A percentile compares a stretch with the other conserved stretches of the same genome.
Evolutionary conservation across 331 rosid genomes (phyloP).

Genomic region (Acacia pycnantha): DNA sequence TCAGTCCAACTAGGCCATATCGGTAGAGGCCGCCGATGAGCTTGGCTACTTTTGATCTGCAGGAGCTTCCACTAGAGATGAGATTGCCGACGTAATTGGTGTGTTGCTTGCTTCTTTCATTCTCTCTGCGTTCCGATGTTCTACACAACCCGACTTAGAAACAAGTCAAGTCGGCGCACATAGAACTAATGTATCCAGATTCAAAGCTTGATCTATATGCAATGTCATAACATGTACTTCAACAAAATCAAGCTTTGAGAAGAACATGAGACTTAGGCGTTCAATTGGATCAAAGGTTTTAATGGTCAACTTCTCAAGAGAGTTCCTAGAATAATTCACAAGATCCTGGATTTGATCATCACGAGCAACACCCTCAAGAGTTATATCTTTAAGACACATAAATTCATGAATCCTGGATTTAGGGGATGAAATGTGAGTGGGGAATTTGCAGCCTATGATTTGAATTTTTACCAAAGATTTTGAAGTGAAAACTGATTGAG

Average conservation of each 20-base stretch:
- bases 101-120: constrained; percentile 49
- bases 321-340: not conserved
- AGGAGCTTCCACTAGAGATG: constrained; percentile 77
- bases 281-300: not conserved
- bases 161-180: constrained; percentile 18
- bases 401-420: not conserved
- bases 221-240: not conserved
- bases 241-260: not conserved
- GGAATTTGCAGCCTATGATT: not conserved
- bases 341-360: not conserved
- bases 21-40: too few species aligned
- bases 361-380: not conserved
- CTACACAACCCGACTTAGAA: constrained; percentile 22
- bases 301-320: constrained; percentile 1
- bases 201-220: not conserved
- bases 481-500: not conserved
- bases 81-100: constrained; percentile 66
- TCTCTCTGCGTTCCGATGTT: constrained; percentile 33
- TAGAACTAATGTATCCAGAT: not conserved
- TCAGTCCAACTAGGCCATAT: not conserved
- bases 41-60: too few species aligned
- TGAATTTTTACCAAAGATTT: not conserved
- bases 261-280: not conserved
- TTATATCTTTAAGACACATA: not conserved
- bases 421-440: not conserved